These are phyloP conservation scores for Hemisphaericaspora xylanilytica DNA, from an alignment of 1,139 yeast species.

Conservation along the genomic window DNA sequence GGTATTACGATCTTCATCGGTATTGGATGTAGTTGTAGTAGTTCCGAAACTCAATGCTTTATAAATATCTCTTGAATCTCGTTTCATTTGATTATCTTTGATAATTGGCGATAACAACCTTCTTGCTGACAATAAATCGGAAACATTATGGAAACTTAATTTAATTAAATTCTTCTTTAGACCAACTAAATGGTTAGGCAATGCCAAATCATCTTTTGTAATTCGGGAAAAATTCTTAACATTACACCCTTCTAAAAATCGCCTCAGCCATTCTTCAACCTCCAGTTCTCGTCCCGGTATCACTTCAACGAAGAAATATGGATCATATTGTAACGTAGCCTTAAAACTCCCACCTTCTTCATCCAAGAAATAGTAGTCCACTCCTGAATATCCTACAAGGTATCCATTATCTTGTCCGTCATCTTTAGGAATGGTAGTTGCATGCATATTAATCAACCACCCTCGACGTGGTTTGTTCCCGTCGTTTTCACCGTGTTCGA, in stretches of 20 bases:
- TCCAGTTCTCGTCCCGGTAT: slow-evolving; percentile 68
- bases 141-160: slow-evolving; percentile 70
- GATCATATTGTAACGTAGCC: slow-evolving; percentile 78
- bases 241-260: slow-evolving; percentile 55
- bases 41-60: slow-evolving; percentile 49
- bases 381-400: slow-evolving; percentile 73
- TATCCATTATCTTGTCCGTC: slow-evolving; percentile 26
- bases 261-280: slow-evolving; percentile 80
- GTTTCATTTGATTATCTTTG: slow-evolving; percentile 60
- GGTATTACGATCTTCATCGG: slow-evolving; percentile 17
- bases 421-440: slow-evolving; percentile 57
- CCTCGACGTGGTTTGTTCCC: slow-evolving; percentile 63
- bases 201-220: slow-evolving; percentile 71
- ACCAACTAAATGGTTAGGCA: slow-evolving; percentile 88
- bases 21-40: slow-evolving; percentile 20
- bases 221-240: slow-evolving; percentile 57
- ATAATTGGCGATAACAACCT: slow-evolving; percentile 67
- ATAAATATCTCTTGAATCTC: slow-evolving; percentile 71
- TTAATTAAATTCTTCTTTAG: slow-evolving; percentile 61
- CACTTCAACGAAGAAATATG: slow-evolving; percentile 80
- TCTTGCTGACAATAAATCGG: slow-evolving; percentile 75
- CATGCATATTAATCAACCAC: slow-evolving; percentile 89
- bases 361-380: slow-evolving; percentile 92
- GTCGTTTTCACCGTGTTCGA: slow-evolving; percentile 58
- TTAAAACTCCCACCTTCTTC: slow-evolving; percentile 97